Base-by-base conservation (phyloP, 306 rosid genomes). In the Cicer yamashitae region DNA sequence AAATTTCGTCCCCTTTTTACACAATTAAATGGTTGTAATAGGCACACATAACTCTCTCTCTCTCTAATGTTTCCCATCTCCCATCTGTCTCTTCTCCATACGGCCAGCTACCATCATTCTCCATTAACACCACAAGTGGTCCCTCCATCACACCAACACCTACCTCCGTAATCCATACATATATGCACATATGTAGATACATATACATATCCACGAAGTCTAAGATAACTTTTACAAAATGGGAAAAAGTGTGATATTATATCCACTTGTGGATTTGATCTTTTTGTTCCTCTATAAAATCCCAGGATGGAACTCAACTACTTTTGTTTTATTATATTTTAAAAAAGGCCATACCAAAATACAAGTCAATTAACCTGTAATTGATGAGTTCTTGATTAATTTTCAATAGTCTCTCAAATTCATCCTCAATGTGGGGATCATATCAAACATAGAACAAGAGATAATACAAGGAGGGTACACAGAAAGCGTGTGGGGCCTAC, bases 61-160 rank as follows among this genome's bases (percentile, higher is more conserved):
- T 82, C 83, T 75, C 82, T 82, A 76, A 66, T 88, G 96, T 87
- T 79, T 86, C 97, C 92, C 71, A 68, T 80, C 84, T 85, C 65
- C 92, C 96, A 85, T 89, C 96, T 90, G 96, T 92, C 91, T 82
- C 96, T 86, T 87, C 87, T 85, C 82, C 82, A 84, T 77, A 82
- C 82, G 91, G 86, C 94, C 86, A 74, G 70, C 81, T 78, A 40
- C 87, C 87, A 82, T 82, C 89, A 77, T 82, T 87, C 79, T 77
- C 88, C 92, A 87, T 87, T 87, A 73, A 80, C 79, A 12, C 87
- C 79, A 15, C 70, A 69, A 6, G 93, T 90, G 97, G 97, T 86
- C 97, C 97, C 96, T 91, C 83, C 82, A 52, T 72, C 40, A 72
- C 81, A 66, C 81, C 82, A 79, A 51, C 70, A 79, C 87, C 80